Percentiles rank a stretch among this genome's conserved stretches.
These are phyloP conservation scores for Alternaria postmessia DNA, from an alignment of 2,329 filamentous ascomycete species.

Conservation along the genomic window DNA sequence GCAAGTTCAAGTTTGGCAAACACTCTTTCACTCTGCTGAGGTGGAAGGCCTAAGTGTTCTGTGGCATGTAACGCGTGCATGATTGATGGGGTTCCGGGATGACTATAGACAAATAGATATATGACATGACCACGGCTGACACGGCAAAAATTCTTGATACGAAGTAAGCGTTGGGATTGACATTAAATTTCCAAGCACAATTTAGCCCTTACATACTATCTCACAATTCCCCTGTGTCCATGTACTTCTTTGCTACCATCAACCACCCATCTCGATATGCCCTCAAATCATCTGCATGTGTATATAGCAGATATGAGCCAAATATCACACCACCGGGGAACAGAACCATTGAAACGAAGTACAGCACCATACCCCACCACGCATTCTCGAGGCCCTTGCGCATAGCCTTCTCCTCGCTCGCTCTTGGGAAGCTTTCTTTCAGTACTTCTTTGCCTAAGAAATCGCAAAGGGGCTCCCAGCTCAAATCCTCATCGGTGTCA, in stretches of 20 bases:
- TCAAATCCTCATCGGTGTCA: conserved; percentile 23
- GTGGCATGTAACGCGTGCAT: not conserved
- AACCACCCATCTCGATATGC: conserved; percentile 21
- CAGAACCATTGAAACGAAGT: conserved; percentile 27
- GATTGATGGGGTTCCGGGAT: not conserved
- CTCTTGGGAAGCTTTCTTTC: conserved; percentile 27
- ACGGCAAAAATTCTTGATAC: not conserved
- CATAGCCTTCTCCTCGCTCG: conserved; percentile 35
- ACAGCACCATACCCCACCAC: conserved; percentile 35
- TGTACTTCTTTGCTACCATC: conserved; percentile 19
- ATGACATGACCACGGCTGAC: not conserved
- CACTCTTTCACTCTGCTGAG: conserved; percentile 74
- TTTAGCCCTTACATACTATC: not conserved
- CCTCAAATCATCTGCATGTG: conserved; percentile 19
- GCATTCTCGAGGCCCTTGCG: conserved; percentile 23
- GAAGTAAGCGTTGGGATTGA: not conserved
- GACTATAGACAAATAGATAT: not conserved
- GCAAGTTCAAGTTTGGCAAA: conserved; percentile 71
- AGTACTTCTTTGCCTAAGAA: conserved; percentile 38
- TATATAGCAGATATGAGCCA: conserved; percentile 12
- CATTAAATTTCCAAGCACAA: not conserved
- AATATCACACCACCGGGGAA: conserved; percentile 22
- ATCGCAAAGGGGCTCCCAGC: conserved; percentile 40
- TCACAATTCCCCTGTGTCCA: conserved; percentile 16
- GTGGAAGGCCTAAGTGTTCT: conserved; percentile 53